Percentiles rank a stretch among this genome's conserved stretches.
Evolutionary conservation across 176 grass and related monocot species (phyloP).

Genomic region (Olyra latifolia): DNA sequence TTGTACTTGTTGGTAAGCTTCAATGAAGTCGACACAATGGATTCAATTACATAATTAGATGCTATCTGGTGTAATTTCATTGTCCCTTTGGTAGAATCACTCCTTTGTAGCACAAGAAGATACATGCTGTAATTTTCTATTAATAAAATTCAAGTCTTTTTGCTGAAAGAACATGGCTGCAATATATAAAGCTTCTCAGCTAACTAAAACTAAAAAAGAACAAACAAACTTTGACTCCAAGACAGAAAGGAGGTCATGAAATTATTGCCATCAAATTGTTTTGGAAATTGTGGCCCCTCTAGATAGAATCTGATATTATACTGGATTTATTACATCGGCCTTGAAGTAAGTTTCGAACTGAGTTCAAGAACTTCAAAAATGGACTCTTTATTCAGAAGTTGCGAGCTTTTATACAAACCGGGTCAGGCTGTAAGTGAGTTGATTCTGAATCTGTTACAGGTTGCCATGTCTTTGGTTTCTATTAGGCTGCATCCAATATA

Average conservation of each 20-base stretch:
- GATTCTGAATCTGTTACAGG: not conserved
- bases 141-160: not conserved
- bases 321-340: not conserved
- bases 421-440: not conserved
- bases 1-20: not conserved
- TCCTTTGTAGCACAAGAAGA: not conserved
- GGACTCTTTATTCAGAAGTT: not conserved
- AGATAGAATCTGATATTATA: not conserved
- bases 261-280: not conserved
- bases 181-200: not conserved
- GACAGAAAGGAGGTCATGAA: not conserved
- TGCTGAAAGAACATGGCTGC: not conserved
- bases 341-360: not conserved
- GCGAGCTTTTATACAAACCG: not conserved
- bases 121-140: not conserved
- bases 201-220: not conserved
- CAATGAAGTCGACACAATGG: not conserved
- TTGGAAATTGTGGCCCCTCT: not conserved
- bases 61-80: not conserved
- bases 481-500: not conserved
- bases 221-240: not conserved
- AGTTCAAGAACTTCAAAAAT: not conserved
- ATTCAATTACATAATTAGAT: not conserved
- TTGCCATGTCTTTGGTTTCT: not conserved
- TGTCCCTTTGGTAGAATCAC: not conserved